Base-by-base conservation (phyloP, 2,329 filamentous ascomycete genomes). In the Scedosporium dehoogii region DNA sequence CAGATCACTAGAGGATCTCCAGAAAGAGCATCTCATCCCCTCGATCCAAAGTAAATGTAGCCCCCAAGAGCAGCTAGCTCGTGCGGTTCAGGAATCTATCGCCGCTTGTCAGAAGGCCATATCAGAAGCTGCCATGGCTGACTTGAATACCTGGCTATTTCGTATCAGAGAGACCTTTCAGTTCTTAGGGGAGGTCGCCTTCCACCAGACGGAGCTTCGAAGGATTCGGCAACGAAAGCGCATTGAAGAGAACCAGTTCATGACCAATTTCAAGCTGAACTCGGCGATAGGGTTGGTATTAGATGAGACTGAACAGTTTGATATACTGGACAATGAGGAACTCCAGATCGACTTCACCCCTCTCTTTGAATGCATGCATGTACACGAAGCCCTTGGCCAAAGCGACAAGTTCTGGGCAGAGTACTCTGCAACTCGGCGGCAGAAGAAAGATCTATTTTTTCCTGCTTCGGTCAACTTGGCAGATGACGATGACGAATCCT, bases 61-160 rank as follows among this genome's bases (percentile, higher is more conserved):
- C 9, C 96, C 91, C 1, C 91, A 97, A 66, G 96, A 97, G 75
- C 93, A 92, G 70, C 88, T 99, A 66, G 94, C 94, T 38, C 91
- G 96, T 70, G 85, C 96, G 78, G 97, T 99, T 66, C 93, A 97
- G 73, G 92, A 91, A 68, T 97, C 93, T 0, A 93, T 97, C 38
- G 94, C 94, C 1, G 87, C 90, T 3, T 97, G 92, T 1, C 92
- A 96, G 70, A 92, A 91, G 70, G 86, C 91, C 60, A 97, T 99
- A 62, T 93, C 93, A 3, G 93, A 97, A 74, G 92, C 92, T 14
- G 94, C 97, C 67, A 97, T 97, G 91, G 89, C 85, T 2, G 94
- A 99, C 74, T 76, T 99, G 62, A 97, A 97, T 71, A 97, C 92
- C 0, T 99, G 94, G 94, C 80, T 99, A 9, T 99, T 89, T 70